These are phyloP conservation scores for Trematosphaeria pertusa DNA, from an alignment of 2,329 filamentous ascomycete genomes.

Conservation along the genomic window DNA sequence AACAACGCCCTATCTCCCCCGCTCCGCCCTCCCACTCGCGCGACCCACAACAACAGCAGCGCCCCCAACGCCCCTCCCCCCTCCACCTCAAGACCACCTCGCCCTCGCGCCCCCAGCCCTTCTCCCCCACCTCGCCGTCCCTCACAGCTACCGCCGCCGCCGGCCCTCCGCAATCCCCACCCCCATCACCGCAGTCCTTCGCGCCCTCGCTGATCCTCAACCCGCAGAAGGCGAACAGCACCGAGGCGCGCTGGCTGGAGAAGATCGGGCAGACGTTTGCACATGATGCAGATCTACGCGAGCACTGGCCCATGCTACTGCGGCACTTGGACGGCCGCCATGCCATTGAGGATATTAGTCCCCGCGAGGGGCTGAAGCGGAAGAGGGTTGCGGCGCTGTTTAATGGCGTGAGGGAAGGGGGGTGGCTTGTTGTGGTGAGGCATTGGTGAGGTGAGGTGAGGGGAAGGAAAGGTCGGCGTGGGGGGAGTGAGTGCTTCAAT, in stretches of 20 bases:
- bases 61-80: slow-evolving; percentile 38
- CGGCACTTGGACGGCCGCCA: slow-evolving; percentile 89
- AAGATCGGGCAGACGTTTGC: slow-evolving; percentile 45
- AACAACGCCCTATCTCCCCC: slow-evolving; percentile 30
- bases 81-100: slow-evolving; percentile 43
- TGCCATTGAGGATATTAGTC: slow-evolving; percentile 83
- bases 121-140: slow-evolving; percentile 13
- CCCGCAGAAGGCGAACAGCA: slow-evolving; percentile 77
- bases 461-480: too few relatives aligned
- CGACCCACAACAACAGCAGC: slow-evolving; percentile 23
- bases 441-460: slow-evolving; percentile 47
- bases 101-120: slow-evolving; percentile 23
- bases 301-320: slow-evolving; percentile 75
- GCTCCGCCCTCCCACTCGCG: slow-evolving; percentile 20
- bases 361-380: slow-evolving; percentile 85
- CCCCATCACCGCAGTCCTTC: slow-evolving; percentile 31
- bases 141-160: slow-evolving; percentile 1
- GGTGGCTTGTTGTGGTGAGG: slow-evolving; percentile 59
- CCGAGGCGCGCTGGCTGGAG: slow-evolving; percentile 75
- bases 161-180: slow-evolving; percentile 17
- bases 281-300: slow-evolving; percentile 61
- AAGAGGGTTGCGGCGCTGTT: slow-evolving; percentile 66
- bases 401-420: slow-evolving; percentile 71
- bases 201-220: slow-evolving; percentile 65
- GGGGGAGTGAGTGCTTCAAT: too few relatives aligned